A percentile compares a stretch with the other conserved stretches of the same genome.
phyloP scores from a whole-genome alignment of 2,329 filamentous ascomycete genomes.

The Tothia fuscella region DNA sequence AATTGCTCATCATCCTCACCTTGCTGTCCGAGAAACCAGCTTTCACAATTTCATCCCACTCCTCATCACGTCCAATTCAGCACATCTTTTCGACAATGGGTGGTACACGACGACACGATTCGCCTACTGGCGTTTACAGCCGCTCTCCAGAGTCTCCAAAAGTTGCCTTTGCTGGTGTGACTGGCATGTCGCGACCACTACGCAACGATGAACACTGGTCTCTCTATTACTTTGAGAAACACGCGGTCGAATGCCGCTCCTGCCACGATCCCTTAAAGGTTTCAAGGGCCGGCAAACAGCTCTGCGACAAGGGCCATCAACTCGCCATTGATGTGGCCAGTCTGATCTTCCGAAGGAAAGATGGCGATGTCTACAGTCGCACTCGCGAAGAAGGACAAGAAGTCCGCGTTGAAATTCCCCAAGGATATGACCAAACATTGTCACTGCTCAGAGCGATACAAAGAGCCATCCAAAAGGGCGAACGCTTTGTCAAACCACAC shows the following conservation, averaged over 20 bases:
- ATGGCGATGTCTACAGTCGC: slow-evolving; percentile 9
- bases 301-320: slow-evolving; percentile 6
- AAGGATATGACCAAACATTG: slow-evolving; percentile 7
- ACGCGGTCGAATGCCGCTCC: slow-evolving; percentile 4
- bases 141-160: slow-evolving; percentile 1
- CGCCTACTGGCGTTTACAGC: slow-evolving; percentile 3
- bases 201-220: slow-evolving; percentile 8
- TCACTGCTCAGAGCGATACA: slow-evolving; percentile 9
- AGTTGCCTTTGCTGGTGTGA: slow-evolving; percentile 9
- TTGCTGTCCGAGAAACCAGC: not conserved
- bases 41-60: not conserved
- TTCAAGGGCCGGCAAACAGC: slow-evolving; percentile 1
- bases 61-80: not conserved
- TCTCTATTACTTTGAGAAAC: slow-evolving; percentile 10
- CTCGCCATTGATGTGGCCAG: slow-evolving; percentile 9
- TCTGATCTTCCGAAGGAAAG: slow-evolving; percentile 6
- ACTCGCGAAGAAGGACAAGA: slow-evolving; percentile 4
- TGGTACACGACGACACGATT: not conserved
- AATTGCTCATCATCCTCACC: not conserved
- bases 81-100: slow-evolving; percentile 8
- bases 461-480: slow-evolving; percentile 7
- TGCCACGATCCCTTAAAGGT: slow-evolving; percentile 8
- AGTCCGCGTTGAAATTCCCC: slow-evolving; percentile 10
- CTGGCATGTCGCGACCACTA: slow-evolving; percentile 7
- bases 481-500: slow-evolving; percentile 1